Evolutionary conservation across 2,329 filamentous ascomycete species (phyloP).

Genomic region (Pseudogymnoascus destructans): DNA sequence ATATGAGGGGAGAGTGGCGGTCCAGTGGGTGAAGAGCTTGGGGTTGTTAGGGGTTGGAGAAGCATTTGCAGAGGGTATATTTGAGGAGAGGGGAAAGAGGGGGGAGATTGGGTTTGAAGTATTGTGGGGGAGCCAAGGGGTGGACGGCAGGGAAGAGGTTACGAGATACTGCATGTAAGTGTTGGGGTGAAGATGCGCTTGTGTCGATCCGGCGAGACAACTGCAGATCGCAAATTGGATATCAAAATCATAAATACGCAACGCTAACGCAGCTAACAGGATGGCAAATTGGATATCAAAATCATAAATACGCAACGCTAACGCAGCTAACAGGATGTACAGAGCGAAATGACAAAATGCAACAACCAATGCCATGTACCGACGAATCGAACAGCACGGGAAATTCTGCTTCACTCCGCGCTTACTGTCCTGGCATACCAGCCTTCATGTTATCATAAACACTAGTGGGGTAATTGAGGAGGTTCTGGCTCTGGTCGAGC

Average conservation of each 20-base stretch:
- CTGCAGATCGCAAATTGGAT: background rate
- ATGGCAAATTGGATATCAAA: too few relatives aligned
- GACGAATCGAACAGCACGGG: background rate
- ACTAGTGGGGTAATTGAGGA: slow-evolving; percentile 39
- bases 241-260: background rate
- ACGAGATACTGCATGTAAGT: background rate
- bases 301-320: background rate
- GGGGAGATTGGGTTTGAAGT: slow-evolving; percentile 36
- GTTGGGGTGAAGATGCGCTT: background rate
- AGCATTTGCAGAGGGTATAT: background rate
- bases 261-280: slow-evolving; percentile 30
- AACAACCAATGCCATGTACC: slow-evolving; percentile 4
- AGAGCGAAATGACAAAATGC: slow-evolving; percentile 25
- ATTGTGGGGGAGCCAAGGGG: background rate
- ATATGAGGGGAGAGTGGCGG: slow-evolving; percentile 37
- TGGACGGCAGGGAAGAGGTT: background rate
- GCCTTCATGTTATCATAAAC: slow-evolving; percentile 41
- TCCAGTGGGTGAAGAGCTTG: slow-evolving; percentile 31
- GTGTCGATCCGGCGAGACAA: background rate
- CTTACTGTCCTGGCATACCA: slow-evolving; percentile 22
- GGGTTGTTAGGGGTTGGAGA: background rate
- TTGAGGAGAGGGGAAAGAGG: background rate
- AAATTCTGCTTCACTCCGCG: background rate
- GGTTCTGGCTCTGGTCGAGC: slow-evolving; percentile 36
- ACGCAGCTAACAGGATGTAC: slow-evolving; percentile 37